Percentiles rank a stretch among this genome's conserved stretches.
Evolutionary conservation across 2,329 filamentous ascomycete species (phyloP).

Genomic region (Salinomyces thailandicus): DNA sequence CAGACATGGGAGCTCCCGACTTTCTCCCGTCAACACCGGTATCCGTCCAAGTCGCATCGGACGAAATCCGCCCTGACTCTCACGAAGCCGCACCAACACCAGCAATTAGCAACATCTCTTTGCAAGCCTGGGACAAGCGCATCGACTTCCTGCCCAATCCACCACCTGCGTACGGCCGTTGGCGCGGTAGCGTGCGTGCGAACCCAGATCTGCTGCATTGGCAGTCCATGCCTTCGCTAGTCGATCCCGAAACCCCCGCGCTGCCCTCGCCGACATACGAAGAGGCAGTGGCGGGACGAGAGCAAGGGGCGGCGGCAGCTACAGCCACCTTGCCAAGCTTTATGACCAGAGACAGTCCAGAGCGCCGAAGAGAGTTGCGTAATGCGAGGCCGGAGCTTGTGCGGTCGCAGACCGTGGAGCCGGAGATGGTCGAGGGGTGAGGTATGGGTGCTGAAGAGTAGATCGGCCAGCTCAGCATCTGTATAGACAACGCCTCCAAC

Average conservation of each 20-base stretch:
- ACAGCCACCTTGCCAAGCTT: too few species aligned
- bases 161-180: conserved; percentile 77
- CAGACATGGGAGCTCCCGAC: conserved; percentile 20
- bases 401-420: conserved; percentile 11
- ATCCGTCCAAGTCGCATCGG: conserved; percentile 58
- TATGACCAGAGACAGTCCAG: conserved; percentile 19
- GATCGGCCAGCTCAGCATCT: too few species aligned
- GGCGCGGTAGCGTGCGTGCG: conserved; percentile 72
- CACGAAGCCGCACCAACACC: conserved; percentile 12
- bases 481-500: too few species aligned
- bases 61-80: conserved; percentile 32
- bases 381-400: conserved; percentile 14
- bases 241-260: conserved; percentile 12
- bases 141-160: conserved; percentile 28
- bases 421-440: conserved; percentile 21
- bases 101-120: conserved; percentile 1
- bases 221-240: conserved; percentile 32
- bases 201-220: conserved; percentile 75
- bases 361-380: conserved; percentile 14
- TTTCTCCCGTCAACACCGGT: conserved; percentile 67
- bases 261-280: conserved; percentile 25
- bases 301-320: too few species aligned
- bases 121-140: conserved; percentile 15
- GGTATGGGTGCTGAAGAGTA: conserved; percentile 4
- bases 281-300: conserved; percentile 18